These are phyloP conservation scores for Lyophyllum semitale DNA, from an alignment of 768 basidiomycete species.

Conservation along the genomic window DNA sequence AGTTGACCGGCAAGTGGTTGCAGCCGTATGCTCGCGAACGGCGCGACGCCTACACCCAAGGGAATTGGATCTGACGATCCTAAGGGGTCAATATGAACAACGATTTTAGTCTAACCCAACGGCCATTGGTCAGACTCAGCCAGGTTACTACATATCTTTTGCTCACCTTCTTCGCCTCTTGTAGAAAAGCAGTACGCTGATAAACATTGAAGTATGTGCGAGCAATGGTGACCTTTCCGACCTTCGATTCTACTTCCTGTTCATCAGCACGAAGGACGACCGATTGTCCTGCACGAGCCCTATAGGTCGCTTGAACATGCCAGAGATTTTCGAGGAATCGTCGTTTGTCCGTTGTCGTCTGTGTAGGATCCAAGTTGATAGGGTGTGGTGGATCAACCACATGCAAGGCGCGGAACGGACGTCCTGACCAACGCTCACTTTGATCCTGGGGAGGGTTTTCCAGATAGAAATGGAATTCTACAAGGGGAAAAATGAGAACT, in stretches of 20 bases:
- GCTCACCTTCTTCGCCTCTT: conserved; percentile 77
- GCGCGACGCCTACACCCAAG: conserved; percentile 67
- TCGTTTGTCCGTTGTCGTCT: conserved; percentile 68
- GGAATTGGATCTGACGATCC: conserved; percentile 79
- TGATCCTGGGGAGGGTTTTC: conserved; percentile 83
- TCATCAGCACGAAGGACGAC: conserved; percentile 73
- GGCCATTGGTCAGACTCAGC: conserved; percentile 6
- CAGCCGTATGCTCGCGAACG: conserved; percentile 78
- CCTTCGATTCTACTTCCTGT: conserved; percentile 70
- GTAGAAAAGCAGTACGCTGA: conserved; percentile 75
- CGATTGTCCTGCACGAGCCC: conserved; percentile 72
- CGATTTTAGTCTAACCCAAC: conserved; percentile 74
- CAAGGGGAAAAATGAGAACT: not conserved
- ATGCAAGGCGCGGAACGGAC: conserved; percentile 78
- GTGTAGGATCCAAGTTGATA: conserved; percentile 63
- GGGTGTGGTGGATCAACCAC: conserved; percentile 77
- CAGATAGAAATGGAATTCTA: conserved; percentile 86
- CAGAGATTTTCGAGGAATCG: conserved; percentile 90
- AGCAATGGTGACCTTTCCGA: conserved; percentile 63
- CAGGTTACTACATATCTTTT: not conserved
- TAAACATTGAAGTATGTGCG: conserved; percentile 91
- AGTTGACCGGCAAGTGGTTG: conserved; percentile 85
- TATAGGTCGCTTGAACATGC: conserved; percentile 81
- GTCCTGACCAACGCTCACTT: conserved; percentile 84
- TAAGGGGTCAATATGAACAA: conserved; percentile 80